Evolutionary conservation across 495 filamentous ascomycete species (phyloP).

Genomic region (Diplogelasinospora grovesii): DNA sequence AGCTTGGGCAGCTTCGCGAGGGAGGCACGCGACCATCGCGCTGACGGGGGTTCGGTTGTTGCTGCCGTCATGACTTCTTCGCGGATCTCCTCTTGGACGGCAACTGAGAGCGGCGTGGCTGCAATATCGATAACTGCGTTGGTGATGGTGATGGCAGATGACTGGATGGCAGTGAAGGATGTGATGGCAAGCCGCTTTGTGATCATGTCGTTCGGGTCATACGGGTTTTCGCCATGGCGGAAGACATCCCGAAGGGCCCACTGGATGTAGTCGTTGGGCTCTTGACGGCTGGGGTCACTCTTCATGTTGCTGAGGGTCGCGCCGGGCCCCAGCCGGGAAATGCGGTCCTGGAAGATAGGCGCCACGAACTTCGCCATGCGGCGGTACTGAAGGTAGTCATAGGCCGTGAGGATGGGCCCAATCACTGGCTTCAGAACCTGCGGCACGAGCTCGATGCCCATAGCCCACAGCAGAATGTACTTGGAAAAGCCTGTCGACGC

Average conservation of each 20-base stretch:
- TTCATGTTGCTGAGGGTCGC: neutral
- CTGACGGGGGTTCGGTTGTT: no score
- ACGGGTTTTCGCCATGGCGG: slow-evolving; percentile 17
- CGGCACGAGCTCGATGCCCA: slow-evolving; percentile 32
- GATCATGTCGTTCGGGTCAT: slow-evolving; percentile 21
- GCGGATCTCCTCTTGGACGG: slow-evolving; percentile 11
- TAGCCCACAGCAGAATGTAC: slow-evolving; percentile 27
- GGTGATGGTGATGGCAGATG: slow-evolving; percentile 38
- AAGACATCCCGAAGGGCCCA: slow-evolving; percentile 30
- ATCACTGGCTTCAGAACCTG: slow-evolving; percentile 27
- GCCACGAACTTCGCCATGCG: slow-evolving; percentile 21
- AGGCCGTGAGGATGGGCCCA: slow-evolving; percentile 26
- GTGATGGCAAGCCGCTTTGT: slow-evolving; percentile 30
- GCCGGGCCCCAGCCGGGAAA: neutral
- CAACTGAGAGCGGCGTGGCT: slow-evolving; percentile 17
- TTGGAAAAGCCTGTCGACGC: slow-evolving; percentile 33
- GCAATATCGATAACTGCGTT: slow-evolving; percentile 32
- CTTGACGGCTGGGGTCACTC: neutral
- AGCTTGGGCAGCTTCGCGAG: slow-evolving; percentile 28
- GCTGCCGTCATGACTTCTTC: slow-evolving; percentile 8
- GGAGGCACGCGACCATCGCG: slow-evolving; percentile 31
- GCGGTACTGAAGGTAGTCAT: slow-evolving; percentile 24
- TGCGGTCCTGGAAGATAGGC: slow-evolving; percentile 25
- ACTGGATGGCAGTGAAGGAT: slow-evolving; percentile 43
- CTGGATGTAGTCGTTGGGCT: slow-evolving; percentile 29